Evolutionary conservation across 2,329 filamentous ascomycete genomes (phyloP).

Genomic region (Monilinia fructicola): DNA sequence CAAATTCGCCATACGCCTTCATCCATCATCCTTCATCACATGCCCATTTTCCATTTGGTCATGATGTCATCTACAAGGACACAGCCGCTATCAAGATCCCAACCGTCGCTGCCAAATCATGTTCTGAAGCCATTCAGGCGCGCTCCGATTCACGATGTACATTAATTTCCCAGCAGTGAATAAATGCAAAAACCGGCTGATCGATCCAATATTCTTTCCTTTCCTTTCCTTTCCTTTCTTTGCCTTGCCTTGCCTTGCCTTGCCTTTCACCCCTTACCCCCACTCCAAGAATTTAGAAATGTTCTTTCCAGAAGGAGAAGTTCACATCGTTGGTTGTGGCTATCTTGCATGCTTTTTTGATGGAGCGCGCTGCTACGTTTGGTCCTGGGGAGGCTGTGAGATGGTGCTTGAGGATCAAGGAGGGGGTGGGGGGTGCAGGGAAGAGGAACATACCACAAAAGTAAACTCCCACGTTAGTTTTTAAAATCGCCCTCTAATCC

Average conservation of each 20-base stretch:
- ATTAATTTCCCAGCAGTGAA: background rate
- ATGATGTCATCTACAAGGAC: too few species aligned
- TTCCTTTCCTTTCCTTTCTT: background rate
- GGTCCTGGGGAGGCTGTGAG: constrained; percentile 34
- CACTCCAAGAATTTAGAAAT: constrained; percentile 54
- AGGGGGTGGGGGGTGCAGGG: constrained; percentile 39
- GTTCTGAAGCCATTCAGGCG: too few species aligned
- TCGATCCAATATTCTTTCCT: too few species aligned
- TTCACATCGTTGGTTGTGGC: constrained; percentile 75
- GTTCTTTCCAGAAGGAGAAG: constrained; percentile 99
- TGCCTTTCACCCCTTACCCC: background rate
- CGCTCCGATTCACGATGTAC: constrained; percentile 22
- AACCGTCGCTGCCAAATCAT: too few species aligned
- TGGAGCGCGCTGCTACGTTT: constrained; percentile 66
- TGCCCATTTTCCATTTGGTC: too few species aligned
- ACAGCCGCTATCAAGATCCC: too few species aligned
- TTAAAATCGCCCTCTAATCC: constrained; percentile 74
- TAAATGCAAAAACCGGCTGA: too few species aligned
- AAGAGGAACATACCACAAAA: constrained; percentile 80
- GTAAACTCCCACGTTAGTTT: constrained; percentile 90
- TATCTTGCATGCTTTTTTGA: constrained; percentile 75
- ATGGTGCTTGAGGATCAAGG: constrained; percentile 6
- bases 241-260: background rate
- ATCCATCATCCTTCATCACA: background rate
- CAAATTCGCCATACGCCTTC: background rate